Conservation (phyloP, 73 alveolate genomes). For the Symbiodinium natans region DNA sequence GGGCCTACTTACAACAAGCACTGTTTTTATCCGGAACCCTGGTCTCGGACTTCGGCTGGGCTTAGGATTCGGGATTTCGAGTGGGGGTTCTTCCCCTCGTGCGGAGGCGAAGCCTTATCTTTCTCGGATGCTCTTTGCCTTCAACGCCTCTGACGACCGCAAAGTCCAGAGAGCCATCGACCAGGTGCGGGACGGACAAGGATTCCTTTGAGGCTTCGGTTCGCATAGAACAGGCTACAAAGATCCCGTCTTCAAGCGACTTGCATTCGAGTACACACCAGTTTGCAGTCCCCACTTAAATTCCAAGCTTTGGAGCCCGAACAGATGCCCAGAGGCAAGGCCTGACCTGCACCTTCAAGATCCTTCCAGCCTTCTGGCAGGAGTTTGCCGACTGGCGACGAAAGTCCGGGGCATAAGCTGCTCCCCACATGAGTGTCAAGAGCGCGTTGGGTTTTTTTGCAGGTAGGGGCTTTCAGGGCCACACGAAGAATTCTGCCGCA, state of each 20-base stretch:
- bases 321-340: neutral
- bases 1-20: too few species aligned
- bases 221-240: too few species aligned
- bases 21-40: too few species aligned
- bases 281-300: too few species aligned
- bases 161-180: constrained; percentile 76
- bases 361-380: neutral
- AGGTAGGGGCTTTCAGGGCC: neutral
- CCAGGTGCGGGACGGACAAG: too few species aligned
- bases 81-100: too few species aligned
- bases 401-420: neutral
- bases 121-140: constrained; percentile 62
- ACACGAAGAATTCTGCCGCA: neutral
- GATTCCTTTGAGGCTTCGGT: too few species aligned
- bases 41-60: too few species aligned
- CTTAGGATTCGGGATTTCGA: too few species aligned
- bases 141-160: constrained; percentile 82
- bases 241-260: too few species aligned
- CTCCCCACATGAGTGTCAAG: neutral
- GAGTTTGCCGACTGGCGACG: constrained; percentile 64
- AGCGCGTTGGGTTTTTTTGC: neutral
- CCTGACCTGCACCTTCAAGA: neutral
- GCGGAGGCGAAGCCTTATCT: neutral
- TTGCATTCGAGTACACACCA: too few species aligned
- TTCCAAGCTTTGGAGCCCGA: neutral